phyloP scores from a whole-genome alignment of 768 basidiomycete genomes.

The Cystofilobasidium capitatum region DNA sequence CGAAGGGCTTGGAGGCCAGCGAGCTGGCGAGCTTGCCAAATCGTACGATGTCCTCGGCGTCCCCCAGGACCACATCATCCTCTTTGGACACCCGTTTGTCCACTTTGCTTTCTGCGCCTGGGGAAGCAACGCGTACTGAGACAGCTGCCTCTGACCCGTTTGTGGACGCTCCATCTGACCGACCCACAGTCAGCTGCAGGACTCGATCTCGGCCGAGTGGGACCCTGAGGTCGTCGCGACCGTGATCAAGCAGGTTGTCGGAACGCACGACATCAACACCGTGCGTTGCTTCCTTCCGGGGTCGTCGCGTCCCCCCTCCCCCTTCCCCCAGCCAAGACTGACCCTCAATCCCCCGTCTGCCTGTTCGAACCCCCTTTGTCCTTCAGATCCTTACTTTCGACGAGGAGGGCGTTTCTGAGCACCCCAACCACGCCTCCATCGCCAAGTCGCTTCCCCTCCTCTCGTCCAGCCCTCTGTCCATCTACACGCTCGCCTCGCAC shows the following conservation, averaged over 20 bases:
- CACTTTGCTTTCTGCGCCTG: neutral
- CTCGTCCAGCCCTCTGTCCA: constrained; percentile 28
- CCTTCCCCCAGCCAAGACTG: no score
- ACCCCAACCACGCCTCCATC: constrained; percentile 76
- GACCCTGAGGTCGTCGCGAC: constrained; percentile 40
- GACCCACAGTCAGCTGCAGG: constrained; percentile 53
- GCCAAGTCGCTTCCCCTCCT: constrained; percentile 49
- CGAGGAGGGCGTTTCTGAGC: constrained; percentile 59
- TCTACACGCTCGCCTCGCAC: constrained; percentile 57
- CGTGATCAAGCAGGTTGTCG: constrained; percentile 52
- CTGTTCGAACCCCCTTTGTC: neutral
- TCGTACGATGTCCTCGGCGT: constrained; percentile 66
- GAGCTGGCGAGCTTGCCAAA: constrained; percentile 51
- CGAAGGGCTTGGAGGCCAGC: constrained; percentile 57
- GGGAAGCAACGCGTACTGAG: neutral
- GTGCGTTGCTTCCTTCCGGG: constrained; percentile 44
- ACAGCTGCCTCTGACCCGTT: neutral
- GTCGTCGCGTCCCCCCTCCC: no score
- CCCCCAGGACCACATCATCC: constrained; percentile 46
- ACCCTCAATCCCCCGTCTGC: neutral
- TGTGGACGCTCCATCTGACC: neutral
- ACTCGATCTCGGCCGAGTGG: constrained; percentile 64
- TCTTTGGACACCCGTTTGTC: constrained; percentile 64
- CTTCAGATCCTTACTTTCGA: constrained; percentile 80
- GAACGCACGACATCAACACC: constrained; percentile 52